phyloP scores from a whole-genome alignment of 179 eudicot genomes.

The Beta corolliflora region DNA sequence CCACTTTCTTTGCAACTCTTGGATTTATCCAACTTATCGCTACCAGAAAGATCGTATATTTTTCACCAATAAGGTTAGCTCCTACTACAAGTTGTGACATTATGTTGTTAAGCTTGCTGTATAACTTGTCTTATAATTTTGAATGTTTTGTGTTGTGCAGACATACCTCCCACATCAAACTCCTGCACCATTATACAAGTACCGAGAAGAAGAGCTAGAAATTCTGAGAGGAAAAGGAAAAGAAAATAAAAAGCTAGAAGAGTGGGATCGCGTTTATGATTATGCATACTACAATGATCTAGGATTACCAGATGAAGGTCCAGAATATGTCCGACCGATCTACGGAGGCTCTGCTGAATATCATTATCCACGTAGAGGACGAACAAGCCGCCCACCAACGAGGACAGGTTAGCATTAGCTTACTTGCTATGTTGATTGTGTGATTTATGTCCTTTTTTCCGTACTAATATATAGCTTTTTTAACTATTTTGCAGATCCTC shows the following conservation, averaged over 20 bases:
- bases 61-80: slow-evolving; percentile 55
- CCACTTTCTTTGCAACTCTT: slow-evolving; percentile 59
- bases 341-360: slow-evolving; percentile 69
- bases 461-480: background rate
- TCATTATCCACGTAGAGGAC: slow-evolving; percentile 90
- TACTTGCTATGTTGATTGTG: background rate
- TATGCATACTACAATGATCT: slow-evolving; percentile 83
- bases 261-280: slow-evolving; percentile 94
- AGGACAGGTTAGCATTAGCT: slow-evolving; percentile 43
- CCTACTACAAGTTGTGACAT: background rate
- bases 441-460: background rate
- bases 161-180: slow-evolving; percentile 73
- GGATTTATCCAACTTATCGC: slow-evolving; percentile 53
- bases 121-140: too few species aligned
- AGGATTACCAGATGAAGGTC: slow-evolving; percentile 69
- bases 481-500: slow-evolving; percentile 50
- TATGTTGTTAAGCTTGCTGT: background rate
- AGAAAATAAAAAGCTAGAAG: slow-evolving; percentile 49
- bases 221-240: slow-evolving; percentile 67
- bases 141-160: slow-evolving; percentile 30
- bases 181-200: slow-evolving; percentile 47
- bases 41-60: slow-evolving; percentile 52
- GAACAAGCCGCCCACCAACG: slow-evolving; percentile 74
- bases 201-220: slow-evolving; percentile 66
- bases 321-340: slow-evolving; percentile 53